Base-by-base conservation (phyloP, 1,284 basidiomycete species). In the Sparassis latifolia region DNA sequence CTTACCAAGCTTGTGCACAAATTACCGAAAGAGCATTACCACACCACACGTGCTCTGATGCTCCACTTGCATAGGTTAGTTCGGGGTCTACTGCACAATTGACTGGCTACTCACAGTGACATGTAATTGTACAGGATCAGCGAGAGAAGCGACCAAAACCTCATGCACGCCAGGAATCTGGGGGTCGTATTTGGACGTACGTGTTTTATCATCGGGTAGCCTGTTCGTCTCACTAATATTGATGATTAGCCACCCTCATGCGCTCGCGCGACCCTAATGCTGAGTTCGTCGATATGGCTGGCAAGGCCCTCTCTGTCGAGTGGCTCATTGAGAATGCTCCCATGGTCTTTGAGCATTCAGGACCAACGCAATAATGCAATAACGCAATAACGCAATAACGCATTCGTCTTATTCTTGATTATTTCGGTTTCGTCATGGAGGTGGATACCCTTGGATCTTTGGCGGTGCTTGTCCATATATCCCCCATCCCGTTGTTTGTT, bases 101-200 rank as follows among this genome's bases (percentile, higher is more conserved):
- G 20, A 20, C 20, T 20, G 20, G 20, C 20, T 20, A 20, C 31
- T 29, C n/a, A 2, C 27, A 38, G 32, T 20, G 37, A 10, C 4
- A 33, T 42, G 42, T 44, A 6, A 28, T 28, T 32, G 4, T 52
- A 42, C 57, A 91, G 92, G 50, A 78, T 96, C 30, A 82, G 82
- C 60, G 74, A 84, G 51, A 74, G 76, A 38, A 80, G 78, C 51
- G 82, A 84, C 29, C 75, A 76, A 52, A 99, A 99, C 67, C 76
- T 94, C 48, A 99, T 99, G 97, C 93, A 85, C 46, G 86, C 92
- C 3, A 81, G 93, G 56, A 99, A 99, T 62, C 72, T 99, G 27
- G 97, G 97, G n/a, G 93, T 98, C n/a, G 94, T 99, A 41, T 98
- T 99, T 72, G 97, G 97, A 58, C 96, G 94, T 97, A 68, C 74